phyloP scores from a whole-genome alignment of 495 filamentous ascomycete species.

The Hapsidospora chrysogenum region DNA sequence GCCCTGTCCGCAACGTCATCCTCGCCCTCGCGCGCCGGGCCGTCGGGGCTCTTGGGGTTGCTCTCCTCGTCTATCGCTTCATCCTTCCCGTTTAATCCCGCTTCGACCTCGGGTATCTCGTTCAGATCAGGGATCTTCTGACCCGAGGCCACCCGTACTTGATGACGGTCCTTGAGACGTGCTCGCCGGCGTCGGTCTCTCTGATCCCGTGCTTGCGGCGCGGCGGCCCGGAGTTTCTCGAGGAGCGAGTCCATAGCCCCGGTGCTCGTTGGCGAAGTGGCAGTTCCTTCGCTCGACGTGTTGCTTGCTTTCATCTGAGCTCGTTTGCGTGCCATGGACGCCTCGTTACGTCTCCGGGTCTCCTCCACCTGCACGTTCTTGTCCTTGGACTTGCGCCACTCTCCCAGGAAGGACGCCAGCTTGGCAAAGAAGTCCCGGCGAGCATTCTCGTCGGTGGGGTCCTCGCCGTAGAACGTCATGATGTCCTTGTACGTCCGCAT shows the following conservation, averaged over 20 bases:
- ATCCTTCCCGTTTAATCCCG: constrained; percentile 9
- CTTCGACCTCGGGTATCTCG: constrained; percentile 32
- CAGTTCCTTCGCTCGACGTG: constrained; percentile 18
- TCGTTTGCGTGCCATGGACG: constrained; percentile 77
- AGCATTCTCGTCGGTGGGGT: constrained; percentile 81
- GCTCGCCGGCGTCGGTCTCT: constrained; percentile 77
- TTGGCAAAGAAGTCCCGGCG: constrained; percentile 93
- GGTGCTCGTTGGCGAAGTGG: constrained; percentile 54
- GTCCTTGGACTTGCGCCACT: constrained; percentile 90
- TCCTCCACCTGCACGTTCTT: constrained; percentile 85
- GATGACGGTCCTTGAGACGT: constrained; percentile 75
- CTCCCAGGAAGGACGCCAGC: constrained; percentile 74
- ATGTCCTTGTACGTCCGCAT: constrained; percentile 81
- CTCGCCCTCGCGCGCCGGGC: constrained; percentile 28
- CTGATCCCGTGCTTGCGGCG: constrained; percentile 73
- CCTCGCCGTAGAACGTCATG: constrained; percentile 93
- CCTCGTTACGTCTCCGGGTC: constrained; percentile 66
- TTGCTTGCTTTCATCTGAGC: constrained; percentile 44
- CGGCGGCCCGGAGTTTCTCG: constrained; percentile 86
- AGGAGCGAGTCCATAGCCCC: constrained; percentile 96
- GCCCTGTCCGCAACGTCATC: constrained; percentile 70
- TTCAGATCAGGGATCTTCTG: constrained; percentile 61
- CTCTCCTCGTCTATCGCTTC: constrained; percentile 15
- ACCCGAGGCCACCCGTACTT: constrained; percentile 78
- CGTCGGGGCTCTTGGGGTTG: constrained; percentile 17